Evolutionary conservation across 257 asterid species (phyloP), one percentile per base, ranked within the genome.

Genomic region (Knoxia roxburghii): DNA sequence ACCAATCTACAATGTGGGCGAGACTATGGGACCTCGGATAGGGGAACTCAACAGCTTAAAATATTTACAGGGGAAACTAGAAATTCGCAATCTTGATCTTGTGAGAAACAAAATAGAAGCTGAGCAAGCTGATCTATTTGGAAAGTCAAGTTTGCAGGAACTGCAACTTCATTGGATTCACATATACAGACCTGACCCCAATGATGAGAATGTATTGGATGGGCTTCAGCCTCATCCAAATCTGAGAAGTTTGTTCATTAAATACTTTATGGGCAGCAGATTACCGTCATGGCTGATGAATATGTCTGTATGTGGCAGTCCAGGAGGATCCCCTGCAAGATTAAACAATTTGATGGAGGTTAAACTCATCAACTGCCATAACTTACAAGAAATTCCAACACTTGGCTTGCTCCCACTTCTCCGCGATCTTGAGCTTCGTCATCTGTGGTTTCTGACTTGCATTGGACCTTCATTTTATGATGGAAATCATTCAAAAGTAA

Each of bases 171-270:
- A 24, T 11, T 53, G 59, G 59, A 5, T 10, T 51, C 0, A 5
- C 27, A 2, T n/a, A n/a, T n/a, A 0, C 13, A 51, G 56, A 51
- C 26, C 39, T 33, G 39, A 6, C 6, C 39, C 39, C 39, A 70
- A 66, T 29, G 79, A 73, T 56, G 72, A 78, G 51, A 45, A 35
- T 61, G 74, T 74, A 13, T 58, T 77, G 59, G 71, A 70, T 13
- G 78, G 82, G 30, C 82, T 77, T 23, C 70, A 74, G 21, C 75
- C 82, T 53, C 77, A 67, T 29, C 74, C 63, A n/a, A 74, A 74
- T 78, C 20, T 78, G 60, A 78, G 63, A 46, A 67, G 72, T 37
- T 53, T 78, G 29, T 52, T 32, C 3, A 53, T 77, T 37, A 17
- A 18, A 8, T 53, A 56, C 43, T 77, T 68, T 43, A 33, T 7